phyloP scores from a whole-genome alignment of 208 protist genomes.

The Leishmania mexicana region DNA sequence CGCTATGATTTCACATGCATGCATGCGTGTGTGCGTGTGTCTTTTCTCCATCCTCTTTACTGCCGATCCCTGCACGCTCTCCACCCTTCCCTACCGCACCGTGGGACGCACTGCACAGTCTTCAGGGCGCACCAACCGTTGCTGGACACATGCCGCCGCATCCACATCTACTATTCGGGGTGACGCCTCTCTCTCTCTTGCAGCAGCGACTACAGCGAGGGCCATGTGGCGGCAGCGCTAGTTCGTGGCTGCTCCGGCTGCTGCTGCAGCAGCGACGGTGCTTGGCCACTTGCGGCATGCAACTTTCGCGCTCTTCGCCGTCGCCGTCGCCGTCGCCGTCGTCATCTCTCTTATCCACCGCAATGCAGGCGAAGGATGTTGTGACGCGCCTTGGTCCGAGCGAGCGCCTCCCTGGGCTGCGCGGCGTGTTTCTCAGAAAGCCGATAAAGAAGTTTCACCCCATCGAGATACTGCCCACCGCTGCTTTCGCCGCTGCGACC shows the following conservation, averaged over 20 bases:
- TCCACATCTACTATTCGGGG: neutral
- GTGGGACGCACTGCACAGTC: neutral
- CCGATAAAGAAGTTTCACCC: slow-evolving; percentile 76
- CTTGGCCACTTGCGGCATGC: slow-evolving; percentile 4
- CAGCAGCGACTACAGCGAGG: neutral
- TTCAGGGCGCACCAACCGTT: neutral
- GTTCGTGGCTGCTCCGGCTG: neutral
- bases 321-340: neutral
- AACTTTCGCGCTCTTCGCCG: neutral
- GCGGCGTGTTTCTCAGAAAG: slow-evolving; percentile 62
- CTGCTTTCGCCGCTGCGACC: slow-evolving; percentile 3
- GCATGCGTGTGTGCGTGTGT: neutral
- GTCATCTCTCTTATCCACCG: neutral
- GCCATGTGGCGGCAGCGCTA: neutral
- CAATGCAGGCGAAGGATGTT: slow-evolving; percentile 12
- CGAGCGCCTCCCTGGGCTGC: slow-evolving; percentile 42
- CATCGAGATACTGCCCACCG: slow-evolving; percentile 52
- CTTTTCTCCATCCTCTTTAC: neutral
- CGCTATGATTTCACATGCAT: neutral
- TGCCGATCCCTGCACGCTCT: neutral
- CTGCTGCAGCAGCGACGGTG: neutral
- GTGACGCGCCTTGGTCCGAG: slow-evolving; percentile 64
- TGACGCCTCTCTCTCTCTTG: neutral
- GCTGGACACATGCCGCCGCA: neutral
- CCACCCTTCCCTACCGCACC: neutral